Evolutionary conservation across 2,329 filamentous ascomycete genomes (phyloP).

Genomic region (Fusarium sp.): DNA sequence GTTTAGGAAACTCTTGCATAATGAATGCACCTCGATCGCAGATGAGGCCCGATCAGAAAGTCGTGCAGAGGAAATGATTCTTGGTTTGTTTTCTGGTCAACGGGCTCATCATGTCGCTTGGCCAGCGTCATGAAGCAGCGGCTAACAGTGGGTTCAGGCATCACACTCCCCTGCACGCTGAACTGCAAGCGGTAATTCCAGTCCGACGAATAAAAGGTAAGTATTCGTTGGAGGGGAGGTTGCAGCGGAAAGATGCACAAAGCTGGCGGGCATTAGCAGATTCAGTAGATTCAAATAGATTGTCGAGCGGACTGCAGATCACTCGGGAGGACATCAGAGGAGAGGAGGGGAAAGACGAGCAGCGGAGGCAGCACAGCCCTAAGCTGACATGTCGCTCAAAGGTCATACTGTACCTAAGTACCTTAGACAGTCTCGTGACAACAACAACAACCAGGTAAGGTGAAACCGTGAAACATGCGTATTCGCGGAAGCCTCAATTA

Average conservation of each 20-base stretch:
- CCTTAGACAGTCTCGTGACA: constrained; percentile 28
- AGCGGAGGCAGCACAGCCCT: constrained; percentile 20
- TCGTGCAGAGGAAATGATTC: constrained; percentile 5
- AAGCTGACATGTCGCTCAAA: constrained; percentile 25
- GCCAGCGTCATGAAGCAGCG: constrained; percentile 40
- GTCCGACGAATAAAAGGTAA: constrained; percentile 1
- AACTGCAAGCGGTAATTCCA: constrained; percentile 32
- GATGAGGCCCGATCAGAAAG: constrained; percentile 21
- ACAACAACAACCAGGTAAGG: not conserved
- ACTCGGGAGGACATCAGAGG: constrained; percentile 11
- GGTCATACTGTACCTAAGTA: constrained; percentile 12
- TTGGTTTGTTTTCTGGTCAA: not conserved
- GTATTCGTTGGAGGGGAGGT: constrained; percentile 6
- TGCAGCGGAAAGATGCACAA: constrained; percentile 8
- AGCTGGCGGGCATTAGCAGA: constrained; percentile 18
- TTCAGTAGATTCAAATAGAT: constrained; percentile 1
- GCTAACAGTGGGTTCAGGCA: constrained; percentile 31
- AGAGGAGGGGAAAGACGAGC: not conserved
- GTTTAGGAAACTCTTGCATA: not conserved
- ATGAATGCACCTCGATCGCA: constrained; percentile 20
- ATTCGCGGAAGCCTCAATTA: constrained; percentile 29
- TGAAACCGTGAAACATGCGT: constrained; percentile 31
- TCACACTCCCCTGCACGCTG: constrained; percentile 6
- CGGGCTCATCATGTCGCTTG: constrained; percentile 21
- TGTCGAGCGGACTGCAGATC: constrained; percentile 31